Percentiles rank a stretch among this genome's conserved stretches.
phyloP scores from a whole-genome alignment of 1,284 basidiomycete genomes.

The Ceratobasidium sp. region DNA sequence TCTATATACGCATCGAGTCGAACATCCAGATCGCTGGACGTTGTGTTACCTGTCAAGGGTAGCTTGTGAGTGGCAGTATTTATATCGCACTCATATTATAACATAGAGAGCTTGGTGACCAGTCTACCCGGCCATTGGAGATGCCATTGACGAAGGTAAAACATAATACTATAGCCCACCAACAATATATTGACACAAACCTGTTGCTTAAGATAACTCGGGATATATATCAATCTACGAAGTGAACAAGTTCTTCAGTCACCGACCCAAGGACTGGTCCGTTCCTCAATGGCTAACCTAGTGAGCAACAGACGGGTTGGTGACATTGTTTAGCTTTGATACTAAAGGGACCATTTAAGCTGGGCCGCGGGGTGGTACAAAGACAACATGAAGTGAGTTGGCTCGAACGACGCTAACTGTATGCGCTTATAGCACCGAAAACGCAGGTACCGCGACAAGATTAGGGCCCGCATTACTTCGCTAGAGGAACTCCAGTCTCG shows the following conservation, averaged over 20 bases:
- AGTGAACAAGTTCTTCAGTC: conserved; percentile 13
- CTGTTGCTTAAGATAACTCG: background rate
- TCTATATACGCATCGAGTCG: background rate
- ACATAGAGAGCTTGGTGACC: background rate
- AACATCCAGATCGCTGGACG: conserved; percentile 23
- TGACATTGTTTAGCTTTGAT: too few relatives aligned
- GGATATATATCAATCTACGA: conserved; percentile 26
- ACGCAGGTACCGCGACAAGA: conserved; percentile 19
- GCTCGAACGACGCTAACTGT: too few relatives aligned
- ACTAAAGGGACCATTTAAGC: background rate
- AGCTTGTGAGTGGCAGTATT: background rate
- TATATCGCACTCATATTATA: background rate
- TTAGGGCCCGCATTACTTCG: conserved; percentile 7
- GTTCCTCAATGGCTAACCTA: conserved; percentile 20
- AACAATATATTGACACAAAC: too few relatives aligned
- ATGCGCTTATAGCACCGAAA: too few relatives aligned
- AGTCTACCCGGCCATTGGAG: conserved; percentile 23
- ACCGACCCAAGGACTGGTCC: conserved; percentile 10
- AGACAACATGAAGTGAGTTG: conserved; percentile 6
- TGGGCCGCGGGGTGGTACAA: conserved; percentile 27
- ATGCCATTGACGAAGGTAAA: conserved; percentile 19
- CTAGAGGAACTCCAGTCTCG: background rate
- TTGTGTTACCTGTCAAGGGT: conserved; percentile 13
- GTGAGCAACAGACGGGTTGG: background rate
- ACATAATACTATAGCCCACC: too few relatives aligned